Base-by-base conservation (phyloP, 768 basidiomycete species). In the Leccinum longicurvipes region DNA sequence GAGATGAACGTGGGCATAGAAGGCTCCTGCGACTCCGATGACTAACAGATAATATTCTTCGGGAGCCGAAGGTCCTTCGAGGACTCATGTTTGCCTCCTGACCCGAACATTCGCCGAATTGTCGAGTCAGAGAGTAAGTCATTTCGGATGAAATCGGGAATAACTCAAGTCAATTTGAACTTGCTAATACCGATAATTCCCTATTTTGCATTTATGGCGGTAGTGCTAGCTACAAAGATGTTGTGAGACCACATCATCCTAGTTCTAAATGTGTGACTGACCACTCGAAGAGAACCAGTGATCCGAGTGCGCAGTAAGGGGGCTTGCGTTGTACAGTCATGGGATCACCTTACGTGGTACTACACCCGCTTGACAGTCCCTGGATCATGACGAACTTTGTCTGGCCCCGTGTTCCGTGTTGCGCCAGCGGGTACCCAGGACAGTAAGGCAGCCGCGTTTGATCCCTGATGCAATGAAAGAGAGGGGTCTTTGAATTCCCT, bases 81-180 rank as follows among this genome's bases (percentile, higher is more conserved):
- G 11, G 50, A 53, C 51, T 56, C 54, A 8, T 46, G 53, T 46
- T 39, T 36, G 27, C 34, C 53, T 41, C 21, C 28, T 34, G 31
- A 29, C 28, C 29, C 39, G 34, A 41, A 54, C 41, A 31, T 32
- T 55, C 24, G 29, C 27, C 29, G 29, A 42, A 53, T 42, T 11
- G 17, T 31, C 10, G 24, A 54, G 6, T 23, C 17, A 29, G 31
- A 48, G 32, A 11, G 19, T 4, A 24, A 21, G 9, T 55, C 21
- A 7, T 17, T 31, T 32, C 2, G 4, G 17, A 11, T 6, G n/a
- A 42, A 10, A 51, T 21, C 21, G 14, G 17, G 36, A n/a, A 4
- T 36, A n/a, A n/a, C 9, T n/a, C 36, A 8, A 6, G 29, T 50
- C 17, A 21, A 29, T 25, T 50, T 45, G 50, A 48, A 28, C 49